Percentiles rank a stretch among this genome's conserved stretches.
Evolutionary conservation across 2,329 filamentous ascomycete species (phyloP).

Genomic region (Setomelanomma holmii): DNA sequence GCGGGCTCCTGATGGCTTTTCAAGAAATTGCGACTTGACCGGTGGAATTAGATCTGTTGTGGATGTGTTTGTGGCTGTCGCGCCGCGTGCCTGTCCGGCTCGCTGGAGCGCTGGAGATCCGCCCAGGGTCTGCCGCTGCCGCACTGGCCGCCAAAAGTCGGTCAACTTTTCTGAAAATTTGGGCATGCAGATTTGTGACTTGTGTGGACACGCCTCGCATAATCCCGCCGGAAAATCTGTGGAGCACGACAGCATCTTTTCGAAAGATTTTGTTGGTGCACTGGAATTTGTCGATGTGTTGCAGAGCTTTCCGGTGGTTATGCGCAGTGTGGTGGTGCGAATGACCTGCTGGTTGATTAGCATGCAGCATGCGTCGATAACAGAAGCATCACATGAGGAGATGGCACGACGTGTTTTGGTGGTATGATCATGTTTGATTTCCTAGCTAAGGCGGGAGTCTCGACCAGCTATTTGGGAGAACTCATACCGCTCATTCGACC

Average conservation of each 20-base stretch:
- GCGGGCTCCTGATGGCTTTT: background rate
- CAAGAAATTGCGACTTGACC: conserved; percentile 15
- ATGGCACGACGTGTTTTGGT: conserved; percentile 16
- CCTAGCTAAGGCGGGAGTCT: conserved; percentile 36
- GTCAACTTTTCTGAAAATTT: conserved; percentile 17
- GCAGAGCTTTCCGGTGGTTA: background rate
- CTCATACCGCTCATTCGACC: conserved; percentile 23
- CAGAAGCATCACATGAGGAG: conserved; percentile 23
- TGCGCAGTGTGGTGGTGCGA: conserved; percentile 5
- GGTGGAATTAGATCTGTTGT: conserved; percentile 17
- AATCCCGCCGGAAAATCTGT: background rate
- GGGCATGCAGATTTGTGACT: conserved; percentile 7
- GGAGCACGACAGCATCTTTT: background rate
- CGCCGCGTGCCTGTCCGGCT: background rate
- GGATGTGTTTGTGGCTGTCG: conserved; percentile 9
- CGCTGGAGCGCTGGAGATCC: conserved; percentile 1
- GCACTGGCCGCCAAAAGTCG: conserved; percentile 29
- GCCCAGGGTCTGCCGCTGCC: conserved; percentile 11
- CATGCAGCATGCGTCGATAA: conserved; percentile 21
- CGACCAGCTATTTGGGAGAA: conserved; percentile 33
- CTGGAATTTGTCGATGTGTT: background rate
- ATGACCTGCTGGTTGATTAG: conserved; percentile 23
- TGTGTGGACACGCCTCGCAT: conserved; percentile 3
- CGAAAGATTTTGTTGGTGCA: conserved; percentile 1
- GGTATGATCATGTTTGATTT: conserved; percentile 29